Evolutionary conservation across 129 eudicot genomes (phyloP).

Genomic region (Centrapalus pauciflorus): DNA sequence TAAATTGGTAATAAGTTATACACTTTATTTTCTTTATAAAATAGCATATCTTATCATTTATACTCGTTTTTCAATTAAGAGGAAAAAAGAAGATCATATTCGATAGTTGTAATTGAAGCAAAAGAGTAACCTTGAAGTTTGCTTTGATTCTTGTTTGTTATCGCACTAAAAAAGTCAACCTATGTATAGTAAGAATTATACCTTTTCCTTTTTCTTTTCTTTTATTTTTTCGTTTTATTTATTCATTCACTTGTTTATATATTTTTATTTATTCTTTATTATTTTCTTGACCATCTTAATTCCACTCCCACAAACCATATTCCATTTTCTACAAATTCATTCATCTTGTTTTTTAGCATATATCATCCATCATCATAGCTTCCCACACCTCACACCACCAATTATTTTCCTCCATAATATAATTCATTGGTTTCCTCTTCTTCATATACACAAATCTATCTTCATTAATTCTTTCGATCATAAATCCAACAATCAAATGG

Average conservation of each 20-base stretch:
- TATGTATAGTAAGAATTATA: conserved; percentile 20
- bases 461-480: not conserved
- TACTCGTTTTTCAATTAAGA: not conserved
- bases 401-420: conserved; percentile 26
- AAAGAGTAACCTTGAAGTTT: conserved; percentile 24
- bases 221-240: not conserved
- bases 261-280: conserved; percentile 7
- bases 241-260: not conserved
- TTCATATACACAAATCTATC: not conserved
- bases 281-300: conserved; percentile 22
- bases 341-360: conserved; percentile 43
- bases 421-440: conserved; percentile 13
- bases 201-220: not conserved
- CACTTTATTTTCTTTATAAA: not conserved
- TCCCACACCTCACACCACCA: conserved; percentile 37
- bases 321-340: conserved; percentile 41
- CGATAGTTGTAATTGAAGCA: conserved; percentile 6
- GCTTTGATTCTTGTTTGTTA: conserved; percentile 8
- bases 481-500: conserved; percentile 36
- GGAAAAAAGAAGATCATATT: not conserved
- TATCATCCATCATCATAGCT: conserved; percentile 19
- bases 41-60: conserved; percentile 13
- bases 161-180: conserved; percentile 21
- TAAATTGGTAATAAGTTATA: not conserved
- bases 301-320: conserved; percentile 30